Base-by-base conservation (phyloP, 2,329 filamentous ascomycete genomes). In the Lachnellula cervina region DNA sequence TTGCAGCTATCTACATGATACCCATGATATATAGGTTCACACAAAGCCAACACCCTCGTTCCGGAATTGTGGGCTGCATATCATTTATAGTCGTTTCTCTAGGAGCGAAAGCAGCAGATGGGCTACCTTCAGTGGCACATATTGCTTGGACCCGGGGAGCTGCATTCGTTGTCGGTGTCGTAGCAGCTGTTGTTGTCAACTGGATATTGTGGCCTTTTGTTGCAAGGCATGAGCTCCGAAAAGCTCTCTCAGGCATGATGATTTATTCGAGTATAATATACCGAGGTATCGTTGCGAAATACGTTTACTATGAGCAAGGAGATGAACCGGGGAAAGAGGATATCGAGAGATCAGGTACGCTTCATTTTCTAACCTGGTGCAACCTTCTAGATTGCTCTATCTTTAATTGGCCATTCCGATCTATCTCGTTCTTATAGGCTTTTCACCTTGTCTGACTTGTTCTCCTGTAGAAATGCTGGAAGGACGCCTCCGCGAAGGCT, bases 191-290 rank as follows among this genome's bases (percentile, higher is more conserved):
- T 11, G 58, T 81, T 1, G 75, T 83, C 14, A 84, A 83, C 60
- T 84, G 80, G 80, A 63, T 81, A 13, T 69, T 84, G 3, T 84
- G 81, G 81, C 81, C 81, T 2, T 84, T 84, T 59, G 74, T 84
- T 5, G 81, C 81, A 11, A 73, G 81, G 13, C 80, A 83, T 61
- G 81, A 83, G 64, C 72, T 84, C 14, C 71, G 81, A 21, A 79
- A 77, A 56, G 80, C 79, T 0, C 66, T 82, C 2, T 79, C 80
- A 0, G 72, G 75, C 2, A 83, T 81, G 78, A 71, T 84, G 60
- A 78, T 82, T 49, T 81, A 82, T 62, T 75, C 77, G 56, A 80
- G 79, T 55, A 76, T 83, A 56, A 74, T 83, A 7, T 84, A 84
- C 64, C 72, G 81, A 42, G 65, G 71, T 59, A 70, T 81, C 40